Conservation (phyloP, 2,329 filamentous ascomycete genomes). For the Diplodia sapinea region DNA sequence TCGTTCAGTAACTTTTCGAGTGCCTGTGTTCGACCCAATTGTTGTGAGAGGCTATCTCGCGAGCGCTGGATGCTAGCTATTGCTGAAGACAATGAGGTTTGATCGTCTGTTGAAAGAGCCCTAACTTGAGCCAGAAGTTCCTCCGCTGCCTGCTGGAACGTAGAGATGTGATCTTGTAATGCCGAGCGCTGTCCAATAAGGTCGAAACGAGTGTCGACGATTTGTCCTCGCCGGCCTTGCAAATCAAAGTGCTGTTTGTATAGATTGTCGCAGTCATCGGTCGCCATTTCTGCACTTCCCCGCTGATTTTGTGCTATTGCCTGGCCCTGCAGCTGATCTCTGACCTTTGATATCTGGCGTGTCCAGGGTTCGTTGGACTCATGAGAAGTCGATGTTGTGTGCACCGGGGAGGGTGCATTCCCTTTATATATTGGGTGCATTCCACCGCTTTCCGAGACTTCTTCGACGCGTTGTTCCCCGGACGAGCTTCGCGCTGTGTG, state of each 20-base stretch:
- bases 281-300: background rate
- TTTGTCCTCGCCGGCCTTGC: background rate
- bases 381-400: background rate
- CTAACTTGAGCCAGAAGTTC: background rate
- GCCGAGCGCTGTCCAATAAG: slow-evolving; percentile 1
- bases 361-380: background rate
- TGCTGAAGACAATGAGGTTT: background rate
- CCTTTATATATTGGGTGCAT: background rate
- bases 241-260: background rate
- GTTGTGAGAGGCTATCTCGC: background rate
- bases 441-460: background rate
- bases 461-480: background rate
- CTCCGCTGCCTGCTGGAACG: background rate
- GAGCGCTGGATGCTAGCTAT: background rate
- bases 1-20: background rate
- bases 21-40: background rate
- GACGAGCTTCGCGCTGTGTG: background rate
- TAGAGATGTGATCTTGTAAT: background rate
- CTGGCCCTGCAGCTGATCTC: background rate
- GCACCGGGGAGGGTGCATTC: background rate
- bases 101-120: background rate
- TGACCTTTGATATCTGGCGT: background rate
- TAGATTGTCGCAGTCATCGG: background rate
- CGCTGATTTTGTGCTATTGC: background rate
- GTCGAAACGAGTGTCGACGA: background rate